These are phyloP conservation scores for Leptographium flavum DNA, from an alignment of 2,329 filamentous ascomycete genomes.

Conservation along the genomic window DNA sequence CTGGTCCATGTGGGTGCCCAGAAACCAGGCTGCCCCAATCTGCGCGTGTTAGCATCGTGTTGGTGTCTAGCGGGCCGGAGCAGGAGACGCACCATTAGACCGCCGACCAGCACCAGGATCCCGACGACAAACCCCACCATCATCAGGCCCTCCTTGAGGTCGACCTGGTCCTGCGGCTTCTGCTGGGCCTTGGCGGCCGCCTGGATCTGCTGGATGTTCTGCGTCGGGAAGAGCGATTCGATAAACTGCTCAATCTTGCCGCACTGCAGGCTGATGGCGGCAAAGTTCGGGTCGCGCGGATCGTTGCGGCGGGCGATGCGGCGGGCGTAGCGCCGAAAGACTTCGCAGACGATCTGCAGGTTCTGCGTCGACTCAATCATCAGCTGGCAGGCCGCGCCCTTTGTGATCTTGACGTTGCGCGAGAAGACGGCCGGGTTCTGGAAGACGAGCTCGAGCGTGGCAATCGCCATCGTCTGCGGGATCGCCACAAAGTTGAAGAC, in stretches of 20 bases:
- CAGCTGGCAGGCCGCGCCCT: constrained; percentile 78
- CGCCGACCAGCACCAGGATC: constrained; percentile 57
- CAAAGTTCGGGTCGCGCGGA: constrained; percentile 79
- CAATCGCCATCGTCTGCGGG: constrained; percentile 93
- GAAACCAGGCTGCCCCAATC: constrained; percentile 63
- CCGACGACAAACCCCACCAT: constrained; percentile 52
- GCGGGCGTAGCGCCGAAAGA: constrained; percentile 65
- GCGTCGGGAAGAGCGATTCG: constrained; percentile 78
- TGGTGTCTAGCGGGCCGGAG: not conserved
- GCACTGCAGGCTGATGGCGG: constrained; percentile 82
- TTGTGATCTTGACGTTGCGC: constrained; percentile 89
- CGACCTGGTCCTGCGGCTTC: constrained; percentile 30
- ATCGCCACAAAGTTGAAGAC: constrained; percentile 99
- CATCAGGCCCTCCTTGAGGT: constrained; percentile 46
- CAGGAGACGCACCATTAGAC: constrained; percentile 56
- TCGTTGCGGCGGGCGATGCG: constrained; percentile 90
- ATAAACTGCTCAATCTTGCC: constrained; percentile 94
- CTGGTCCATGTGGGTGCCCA: constrained; percentile 73
- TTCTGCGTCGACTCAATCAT: constrained; percentile 94
- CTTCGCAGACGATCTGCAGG: constrained; percentile 61
- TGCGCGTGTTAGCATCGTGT: constrained; percentile 27
- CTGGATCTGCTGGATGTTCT: constrained; percentile 51
- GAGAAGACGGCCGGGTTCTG: constrained; percentile 78
- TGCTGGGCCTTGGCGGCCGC: constrained; percentile 22
- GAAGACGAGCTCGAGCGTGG: constrained; percentile 83